These are phyloP conservation scores for Cladophialophora chaetospira DNA, from an alignment of 2,329 filamentous ascomycete species.

Conservation along the genomic window DNA sequence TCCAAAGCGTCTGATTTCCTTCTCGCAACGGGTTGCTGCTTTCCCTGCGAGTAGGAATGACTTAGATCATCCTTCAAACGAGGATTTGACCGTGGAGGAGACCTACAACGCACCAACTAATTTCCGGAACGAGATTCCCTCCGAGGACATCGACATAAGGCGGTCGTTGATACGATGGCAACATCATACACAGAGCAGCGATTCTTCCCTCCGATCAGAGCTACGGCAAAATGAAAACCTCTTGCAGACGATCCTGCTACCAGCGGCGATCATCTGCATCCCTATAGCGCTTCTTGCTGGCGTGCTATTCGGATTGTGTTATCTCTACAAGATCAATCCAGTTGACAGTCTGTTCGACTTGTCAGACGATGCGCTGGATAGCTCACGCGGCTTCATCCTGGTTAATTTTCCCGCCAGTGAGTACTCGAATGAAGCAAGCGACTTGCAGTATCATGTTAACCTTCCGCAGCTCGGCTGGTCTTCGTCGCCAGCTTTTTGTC, in stretches of 20 bases:
- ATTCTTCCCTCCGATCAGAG: not conserved
- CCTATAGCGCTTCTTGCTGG: slow-evolving; percentile 21
- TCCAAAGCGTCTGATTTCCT: not conserved
- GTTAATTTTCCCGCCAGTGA: slow-evolving; percentile 27
- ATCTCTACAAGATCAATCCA: slow-evolving; percentile 12
- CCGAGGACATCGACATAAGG: slow-evolving; percentile 2
- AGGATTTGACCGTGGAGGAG: not conserved
- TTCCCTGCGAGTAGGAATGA: not conserved
- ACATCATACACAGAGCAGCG: not conserved
- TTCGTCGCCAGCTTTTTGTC: slow-evolving; percentile 23
- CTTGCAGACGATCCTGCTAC: slow-evolving; percentile 10
- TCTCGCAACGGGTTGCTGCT: slow-evolving; percentile 5
- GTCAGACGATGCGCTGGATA: not conserved
- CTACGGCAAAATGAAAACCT: not conserved
- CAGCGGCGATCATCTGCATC: slow-evolving; percentile 16
- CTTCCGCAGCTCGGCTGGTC: slow-evolving; percentile 9
- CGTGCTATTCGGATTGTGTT: slow-evolving; percentile 16
- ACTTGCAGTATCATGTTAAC: not conserved
- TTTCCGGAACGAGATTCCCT: slow-evolving; percentile 9
- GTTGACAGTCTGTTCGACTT: not conserved
- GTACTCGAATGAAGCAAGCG: not conserved
- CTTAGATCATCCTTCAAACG: not conserved
- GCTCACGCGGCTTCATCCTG: slow-evolving; percentile 4
- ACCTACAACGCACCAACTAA: not conserved
- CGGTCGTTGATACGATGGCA: slow-evolving; percentile 10